Evolutionary conservation across 805 yeast genomes (phyloP), one percentile per base, ranked within the genome.

Genomic region (Yamadazyma paraphyllophila): DNA sequence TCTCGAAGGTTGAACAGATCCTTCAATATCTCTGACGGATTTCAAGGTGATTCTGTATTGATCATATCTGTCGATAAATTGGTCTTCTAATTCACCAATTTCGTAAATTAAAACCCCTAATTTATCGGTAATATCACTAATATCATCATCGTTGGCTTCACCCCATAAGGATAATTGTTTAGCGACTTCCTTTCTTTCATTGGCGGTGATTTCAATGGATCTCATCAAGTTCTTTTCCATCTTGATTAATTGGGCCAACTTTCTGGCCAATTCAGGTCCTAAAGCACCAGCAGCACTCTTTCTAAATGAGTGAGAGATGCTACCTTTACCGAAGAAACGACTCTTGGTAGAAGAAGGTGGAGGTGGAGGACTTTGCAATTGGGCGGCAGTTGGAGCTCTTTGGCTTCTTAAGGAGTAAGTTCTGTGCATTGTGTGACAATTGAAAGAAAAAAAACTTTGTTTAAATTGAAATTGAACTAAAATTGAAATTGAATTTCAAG

Each of bases 91-190:
- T 78, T 92, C 98, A 71, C 96, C 97, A 65, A 94, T 81, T 78
- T 92, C 98, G 74, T 84, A 92, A 62, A 94, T 82, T 55, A 92
- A 78, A 45, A 92, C 97, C 66, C 98, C 98, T 67, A 92, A 81
- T 74, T 94, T 91, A 74, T 92, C 99, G 57, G 98, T 92, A 54
- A 92, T 90, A 69, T 92, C 98, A 51, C 94, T 83, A 46, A 92
- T 96, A 62, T 92, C 99, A 62, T 92, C 98, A 66, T 92, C 98
- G 65, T 91, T 90, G 65, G 86, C 95, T 69, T 88, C 96, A 74
- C 99, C 99, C 99, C 99, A 92, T 57, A 85, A 68, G 30, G 97
- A 90, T 67, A 92, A 81, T 77, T 92, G 98, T 77, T 90, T 91
- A 60, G 98, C 99, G 57, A 91, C 97, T 61, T 86, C 91, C 67